These are phyloP conservation scores for Plasmopara muralis DNA, from an alignment of 352 stramenopile genomes.

Conservation along the genomic window DNA sequence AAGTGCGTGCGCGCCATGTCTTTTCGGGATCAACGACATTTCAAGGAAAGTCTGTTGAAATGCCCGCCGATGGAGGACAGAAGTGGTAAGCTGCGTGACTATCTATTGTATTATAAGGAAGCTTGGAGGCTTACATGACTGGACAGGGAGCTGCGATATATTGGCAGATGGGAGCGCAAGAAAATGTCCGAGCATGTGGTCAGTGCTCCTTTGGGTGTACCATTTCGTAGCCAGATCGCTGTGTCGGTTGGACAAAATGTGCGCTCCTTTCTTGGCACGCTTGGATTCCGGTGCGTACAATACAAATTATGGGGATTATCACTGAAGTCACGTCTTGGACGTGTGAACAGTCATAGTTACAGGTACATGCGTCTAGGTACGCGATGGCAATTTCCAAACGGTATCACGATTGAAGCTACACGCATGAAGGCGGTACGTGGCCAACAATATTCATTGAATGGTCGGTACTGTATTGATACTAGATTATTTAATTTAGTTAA, in stretches of 20 bases:
- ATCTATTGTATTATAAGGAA: not conserved
- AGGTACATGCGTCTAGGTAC: constrained; percentile 79
- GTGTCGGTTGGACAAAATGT: constrained; percentile 82
- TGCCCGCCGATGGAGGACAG: constrained; percentile 65
- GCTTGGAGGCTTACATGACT: constrained; percentile 3
- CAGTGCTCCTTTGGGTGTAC: constrained; percentile 50
- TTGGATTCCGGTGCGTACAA: constrained; percentile 62
- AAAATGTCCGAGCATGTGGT: constrained; percentile 78
- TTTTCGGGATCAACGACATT: constrained; percentile 79
- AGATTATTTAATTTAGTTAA: no score
- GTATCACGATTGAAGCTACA: constrained; percentile 77
- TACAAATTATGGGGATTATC: no score
- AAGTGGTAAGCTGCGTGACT: constrained; percentile 45
- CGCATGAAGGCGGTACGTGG: constrained; percentile 75
- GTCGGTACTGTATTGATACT: no score
- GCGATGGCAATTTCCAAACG: constrained; percentile 76
- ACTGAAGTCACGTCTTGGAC: no score
- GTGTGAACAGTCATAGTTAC: constrained; percentile 55
- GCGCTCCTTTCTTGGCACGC: constrained; percentile 57
- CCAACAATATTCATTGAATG: no score
- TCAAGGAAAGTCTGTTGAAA: constrained; percentile 68
- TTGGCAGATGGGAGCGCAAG: constrained; percentile 80
- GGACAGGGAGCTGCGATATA: constrained; percentile 71
- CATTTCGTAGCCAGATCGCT: constrained; percentile 77
- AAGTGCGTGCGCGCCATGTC: constrained; percentile 73